Percentiles rank a stretch among this genome's conserved stretches.
Evolutionary conservation across 306 rosid genomes (phyloP).

Genomic region (Abrus pulchellus): DNA sequence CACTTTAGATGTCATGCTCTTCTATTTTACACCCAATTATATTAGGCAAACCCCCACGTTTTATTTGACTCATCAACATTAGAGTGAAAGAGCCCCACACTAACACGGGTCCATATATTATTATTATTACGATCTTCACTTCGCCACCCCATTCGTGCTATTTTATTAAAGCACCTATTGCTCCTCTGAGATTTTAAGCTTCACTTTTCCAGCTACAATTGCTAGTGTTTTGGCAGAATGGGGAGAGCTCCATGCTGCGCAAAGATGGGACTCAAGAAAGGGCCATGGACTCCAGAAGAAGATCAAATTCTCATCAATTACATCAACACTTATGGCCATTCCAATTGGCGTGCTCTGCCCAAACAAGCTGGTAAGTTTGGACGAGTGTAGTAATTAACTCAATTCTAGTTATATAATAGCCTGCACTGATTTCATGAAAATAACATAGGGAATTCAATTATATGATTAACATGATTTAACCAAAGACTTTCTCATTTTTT

Average conservation of each 20-base stretch:
- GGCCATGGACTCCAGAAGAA: conserved; percentile 90
- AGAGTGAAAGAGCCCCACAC: not conserved
- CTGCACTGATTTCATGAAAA: not conserved
- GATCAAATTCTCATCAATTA: conserved; percentile 72
- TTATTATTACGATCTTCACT: not conserved
- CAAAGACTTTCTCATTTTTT: not conserved
- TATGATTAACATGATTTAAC: not conserved
- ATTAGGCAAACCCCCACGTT: conserved; percentile 49
- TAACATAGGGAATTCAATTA: not conserved
- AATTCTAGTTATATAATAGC: not conserved
- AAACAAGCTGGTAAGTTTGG: conserved; percentile 75
- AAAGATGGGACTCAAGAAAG: conserved; percentile 95
- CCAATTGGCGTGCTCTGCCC: conserved; percentile 96
- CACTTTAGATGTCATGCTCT: conserved; percentile 38
- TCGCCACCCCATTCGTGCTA: not conserved
- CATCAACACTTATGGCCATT: conserved; percentile 72
- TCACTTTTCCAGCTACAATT: not conserved
- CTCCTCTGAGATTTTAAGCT: conserved; percentile 36
- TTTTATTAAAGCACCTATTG: not conserved
- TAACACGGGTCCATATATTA: not conserved
- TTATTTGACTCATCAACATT: conserved; percentile 33
- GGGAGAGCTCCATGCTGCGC: conserved; percentile 94
- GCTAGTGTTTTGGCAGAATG: conserved; percentile 50
- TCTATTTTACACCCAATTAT: not conserved
- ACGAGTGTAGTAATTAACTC: not conserved